These are phyloP conservation scores for Paratinospora sagittata DNA, from an alignment of 164 flowering plant genomes.

Conservation along the genomic window DNA sequence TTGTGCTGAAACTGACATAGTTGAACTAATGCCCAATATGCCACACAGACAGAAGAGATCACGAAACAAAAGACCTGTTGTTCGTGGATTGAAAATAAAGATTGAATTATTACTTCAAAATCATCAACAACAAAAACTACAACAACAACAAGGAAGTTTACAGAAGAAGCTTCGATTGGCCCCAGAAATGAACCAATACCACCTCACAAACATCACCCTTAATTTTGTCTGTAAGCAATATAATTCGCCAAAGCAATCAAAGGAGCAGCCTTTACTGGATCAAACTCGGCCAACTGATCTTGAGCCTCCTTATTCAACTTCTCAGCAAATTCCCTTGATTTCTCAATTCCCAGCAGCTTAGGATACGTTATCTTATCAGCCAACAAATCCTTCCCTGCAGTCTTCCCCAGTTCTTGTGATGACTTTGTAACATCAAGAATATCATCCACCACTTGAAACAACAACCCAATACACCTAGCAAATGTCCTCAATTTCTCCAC, in stretches of 20 bases:
- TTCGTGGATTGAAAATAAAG: no score
- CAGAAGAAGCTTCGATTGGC: background rate
- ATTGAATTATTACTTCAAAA: no score
- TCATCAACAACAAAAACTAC: no score
- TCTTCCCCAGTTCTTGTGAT: slow-evolving; percentile 64
- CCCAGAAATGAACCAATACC: slow-evolving; percentile 4
- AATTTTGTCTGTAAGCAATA: slow-evolving; percentile 56
- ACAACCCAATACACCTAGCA: slow-evolving; percentile 52
- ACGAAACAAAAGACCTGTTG: no score
- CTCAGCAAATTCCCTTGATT: slow-evolving; percentile 53
- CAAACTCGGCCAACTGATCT: slow-evolving; percentile 50
- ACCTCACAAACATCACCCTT: background rate
- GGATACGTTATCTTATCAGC: slow-evolving; percentile 72
- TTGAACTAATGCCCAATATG: no score
- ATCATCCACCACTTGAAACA: slow-evolving; percentile 83
- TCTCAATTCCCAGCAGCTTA: slow-evolving; percentile 60
- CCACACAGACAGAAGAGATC: no score
- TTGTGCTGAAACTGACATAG: no score
- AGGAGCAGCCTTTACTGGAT: slow-evolving; percentile 52
- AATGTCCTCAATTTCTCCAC: slow-evolving; percentile 53
- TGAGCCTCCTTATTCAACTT: slow-evolving; percentile 46
- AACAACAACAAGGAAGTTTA: no score
- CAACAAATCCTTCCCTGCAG: slow-evolving; percentile 70
- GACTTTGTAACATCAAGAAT: slow-evolving; percentile 69
- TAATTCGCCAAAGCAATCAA: slow-evolving; percentile 61